Conservation (phyloP, 805 yeast species). For the Middelhovenomyces tepae region DNA sequence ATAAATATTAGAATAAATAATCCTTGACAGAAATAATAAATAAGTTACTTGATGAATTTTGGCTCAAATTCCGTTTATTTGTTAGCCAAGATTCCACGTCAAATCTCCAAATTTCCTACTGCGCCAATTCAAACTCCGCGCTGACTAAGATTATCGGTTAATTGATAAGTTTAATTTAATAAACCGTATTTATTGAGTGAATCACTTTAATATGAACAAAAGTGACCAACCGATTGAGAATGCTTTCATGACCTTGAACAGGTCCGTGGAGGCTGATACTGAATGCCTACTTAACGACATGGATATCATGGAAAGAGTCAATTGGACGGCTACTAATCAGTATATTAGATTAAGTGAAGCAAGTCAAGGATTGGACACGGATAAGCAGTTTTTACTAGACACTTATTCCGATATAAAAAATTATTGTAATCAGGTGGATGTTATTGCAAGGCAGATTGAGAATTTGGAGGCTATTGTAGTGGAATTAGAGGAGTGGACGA, state of each 20-base stretch:
- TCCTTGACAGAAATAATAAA: no score
- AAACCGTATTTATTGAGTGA: no score
- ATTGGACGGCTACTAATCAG: conserved; percentile 17
- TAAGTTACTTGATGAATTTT: no score
- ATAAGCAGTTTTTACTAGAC: conserved; percentile 8
- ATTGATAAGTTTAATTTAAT: no score
- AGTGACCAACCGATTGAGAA: no score
- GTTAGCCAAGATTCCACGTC: no score
- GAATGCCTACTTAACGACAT: conserved; percentile 15
- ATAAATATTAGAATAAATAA: no score
- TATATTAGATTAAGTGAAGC: conserved; percentile 18
- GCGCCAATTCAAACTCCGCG: no score
- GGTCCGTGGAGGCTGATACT: conserved; percentile 18
- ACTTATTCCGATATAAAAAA: conserved; percentile 11
- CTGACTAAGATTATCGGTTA: no score
- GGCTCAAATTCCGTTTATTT: no score
- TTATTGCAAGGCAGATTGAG: conserved; percentile 15
- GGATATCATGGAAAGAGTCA: conserved; percentile 19
- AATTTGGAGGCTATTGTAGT: conserved; percentile 37
- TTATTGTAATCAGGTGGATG: conserved; percentile 15
- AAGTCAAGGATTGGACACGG: conserved; percentile 14
- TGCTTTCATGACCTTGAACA: conserved; percentile 14
- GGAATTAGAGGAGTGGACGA: conserved; percentile 56
- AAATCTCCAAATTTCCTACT: no score
- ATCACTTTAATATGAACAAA: no score